Conservation (phyloP, 768 basidiomycete species). For the Tylopilus felleus region DNA sequence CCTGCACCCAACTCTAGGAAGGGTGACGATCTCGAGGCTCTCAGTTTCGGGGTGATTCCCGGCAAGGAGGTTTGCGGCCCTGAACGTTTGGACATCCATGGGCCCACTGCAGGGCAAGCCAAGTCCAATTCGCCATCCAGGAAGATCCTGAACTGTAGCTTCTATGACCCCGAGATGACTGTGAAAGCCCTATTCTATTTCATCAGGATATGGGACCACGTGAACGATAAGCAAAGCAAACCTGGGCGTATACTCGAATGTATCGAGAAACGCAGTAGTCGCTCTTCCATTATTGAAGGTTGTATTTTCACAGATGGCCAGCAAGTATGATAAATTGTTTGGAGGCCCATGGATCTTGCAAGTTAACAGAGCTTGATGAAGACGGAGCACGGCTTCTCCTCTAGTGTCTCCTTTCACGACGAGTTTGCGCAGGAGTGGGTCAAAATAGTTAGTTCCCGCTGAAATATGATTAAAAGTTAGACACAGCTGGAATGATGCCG, state of each 20-base stretch:
- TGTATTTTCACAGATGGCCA: slow-evolving; percentile 39
- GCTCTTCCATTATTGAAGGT: slow-evolving; percentile 41
- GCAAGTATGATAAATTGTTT: slow-evolving; percentile 55
- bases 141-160: slow-evolving; percentile 55
- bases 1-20: slow-evolving; percentile 42
- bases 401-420: slow-evolving; percentile 49
- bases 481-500: not conserved
- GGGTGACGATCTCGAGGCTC: slow-evolving; percentile 51
- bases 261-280: slow-evolving; percentile 48
- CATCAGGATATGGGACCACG: not conserved
- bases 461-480: slow-evolving; percentile 35
- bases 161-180: slow-evolving; percentile 55
- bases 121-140: slow-evolving; percentile 48
- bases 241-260: slow-evolving; percentile 42
- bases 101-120: slow-evolving; percentile 65
- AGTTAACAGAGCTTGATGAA: slow-evolving; percentile 37
- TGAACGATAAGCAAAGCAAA: slow-evolving; percentile 14
- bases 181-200: slow-evolving; percentile 42
- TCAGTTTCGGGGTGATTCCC: slow-evolving; percentile 51
- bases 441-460: slow-evolving; percentile 51
- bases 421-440: slow-evolving; percentile 59
- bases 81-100: slow-evolving; percentile 58
- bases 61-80: slow-evolving; percentile 54
- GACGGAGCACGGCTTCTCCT: slow-evolving; percentile 42
- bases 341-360: slow-evolving; percentile 54